Conservation (phyloP, 305 asterid species). For the Fraxinus greggii region DNA sequence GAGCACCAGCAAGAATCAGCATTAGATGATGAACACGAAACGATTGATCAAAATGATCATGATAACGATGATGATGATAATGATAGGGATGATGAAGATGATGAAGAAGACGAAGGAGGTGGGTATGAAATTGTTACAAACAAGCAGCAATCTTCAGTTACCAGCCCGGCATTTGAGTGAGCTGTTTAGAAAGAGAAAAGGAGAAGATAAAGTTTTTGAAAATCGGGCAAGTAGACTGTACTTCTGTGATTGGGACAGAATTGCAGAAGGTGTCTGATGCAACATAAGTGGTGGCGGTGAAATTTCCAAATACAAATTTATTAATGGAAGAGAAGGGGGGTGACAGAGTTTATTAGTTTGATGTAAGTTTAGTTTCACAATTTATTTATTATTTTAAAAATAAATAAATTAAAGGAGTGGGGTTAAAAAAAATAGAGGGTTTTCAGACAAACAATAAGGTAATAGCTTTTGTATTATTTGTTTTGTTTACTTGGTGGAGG, state of each 20-base stretch:
- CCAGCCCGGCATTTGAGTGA: slow-evolving; percentile 41
- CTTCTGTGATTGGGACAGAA: slow-evolving; percentile 45
- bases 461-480: slow-evolving; percentile 29
- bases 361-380: slow-evolving; percentile 33
- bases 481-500: slow-evolving; percentile 33
- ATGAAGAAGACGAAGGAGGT: slow-evolving; percentile 37
- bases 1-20: slow-evolving; percentile 22
- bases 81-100: slow-evolving; percentile 37
- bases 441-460: slow-evolving; percentile 27
- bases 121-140: slow-evolving; percentile 66
- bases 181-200: slow-evolving; percentile 10
- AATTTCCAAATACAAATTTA: slow-evolving; percentile 19
- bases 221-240: slow-evolving; percentile 21
- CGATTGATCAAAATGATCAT: slow-evolving; percentile 33
- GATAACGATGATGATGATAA: slow-evolving; percentile 31
- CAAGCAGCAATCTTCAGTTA: slow-evolving; percentile 41
- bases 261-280: slow-evolving; percentile 49
- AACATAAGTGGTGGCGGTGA: slow-evolving; percentile 28
- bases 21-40: slow-evolving; percentile 37
- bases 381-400: slow-evolving; percentile 63
- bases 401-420: slow-evolving; percentile 37
- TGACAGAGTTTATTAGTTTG: background rate
- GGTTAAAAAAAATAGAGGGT: background rate
- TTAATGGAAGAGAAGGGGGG: slow-evolving; percentile 4
- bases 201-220: background rate